A percentile compares a stretch with the other conserved stretches of the same genome.
Conservation (phyloP, 2,329 filamentous ascomycete genomes). For the Beauveria medogensis region DNA sequence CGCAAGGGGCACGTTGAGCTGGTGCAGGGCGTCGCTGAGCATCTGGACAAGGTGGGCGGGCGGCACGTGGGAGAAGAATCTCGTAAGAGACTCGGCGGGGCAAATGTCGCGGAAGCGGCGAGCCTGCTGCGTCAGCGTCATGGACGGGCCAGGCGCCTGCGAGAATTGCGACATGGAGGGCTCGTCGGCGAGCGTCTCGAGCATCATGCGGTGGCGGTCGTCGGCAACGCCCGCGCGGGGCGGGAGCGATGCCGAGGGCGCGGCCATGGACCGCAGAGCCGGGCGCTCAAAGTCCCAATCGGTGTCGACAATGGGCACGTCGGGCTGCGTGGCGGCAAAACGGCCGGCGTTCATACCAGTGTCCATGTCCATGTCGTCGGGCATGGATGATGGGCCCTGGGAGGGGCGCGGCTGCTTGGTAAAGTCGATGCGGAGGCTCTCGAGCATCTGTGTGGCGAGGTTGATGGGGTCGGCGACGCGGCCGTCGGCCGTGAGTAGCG, state of each 20-base stretch:
- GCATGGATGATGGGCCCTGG: conserved; percentile 23
- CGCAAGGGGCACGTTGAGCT: conserved; percentile 71
- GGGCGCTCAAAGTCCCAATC: conserved; percentile 86
- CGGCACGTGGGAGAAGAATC: conserved; percentile 82
- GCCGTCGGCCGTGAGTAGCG: conserved; percentile 65
- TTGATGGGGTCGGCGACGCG: conserved; percentile 69
- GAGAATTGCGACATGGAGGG: conserved; percentile 84
- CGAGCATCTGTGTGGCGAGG: conserved; percentile 91
- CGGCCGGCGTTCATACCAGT: conserved; percentile 33
- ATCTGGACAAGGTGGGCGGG: conserved; percentile 69
- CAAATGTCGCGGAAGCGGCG: conserved; percentile 86
- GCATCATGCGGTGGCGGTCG: conserved; percentile 33
- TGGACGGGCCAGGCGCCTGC: conserved; percentile 64
- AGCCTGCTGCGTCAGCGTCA: conserved; percentile 83
- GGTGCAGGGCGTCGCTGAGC: conserved; percentile 72
- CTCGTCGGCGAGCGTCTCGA: conserved; percentile 70
- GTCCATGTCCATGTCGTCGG: conserved; percentile 66
- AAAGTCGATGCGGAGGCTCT: conserved; percentile 84
- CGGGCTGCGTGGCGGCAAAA: conserved; percentile 79
- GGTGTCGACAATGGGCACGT: conserved; percentile 64
- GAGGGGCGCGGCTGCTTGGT: conserved; percentile 54
- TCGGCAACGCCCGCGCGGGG: conserved; percentile 21
- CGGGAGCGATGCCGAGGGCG: conserved; percentile 28
- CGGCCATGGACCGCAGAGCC: conserved; percentile 43
- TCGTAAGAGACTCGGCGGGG: conserved; percentile 75